Evolutionary conservation across 2,329 filamentous ascomycete species (phyloP), one percentile per base, ranked within the genome.

Genomic region (Colletotrichum agaves): DNA sequence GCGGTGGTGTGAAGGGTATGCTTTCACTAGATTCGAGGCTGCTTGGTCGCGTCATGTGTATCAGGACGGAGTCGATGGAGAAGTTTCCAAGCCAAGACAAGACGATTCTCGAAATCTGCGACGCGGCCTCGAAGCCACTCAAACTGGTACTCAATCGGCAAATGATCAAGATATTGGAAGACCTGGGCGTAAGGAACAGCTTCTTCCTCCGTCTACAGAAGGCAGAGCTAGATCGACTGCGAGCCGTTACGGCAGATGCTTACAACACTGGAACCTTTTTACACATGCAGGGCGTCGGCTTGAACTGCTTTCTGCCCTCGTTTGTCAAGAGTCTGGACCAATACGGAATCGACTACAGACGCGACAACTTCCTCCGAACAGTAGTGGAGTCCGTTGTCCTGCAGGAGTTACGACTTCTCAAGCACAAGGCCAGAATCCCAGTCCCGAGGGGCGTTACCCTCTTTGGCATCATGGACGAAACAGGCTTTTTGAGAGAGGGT

Each of bases 381-480:
- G 81, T 91, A 0, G 84, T 96, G 0, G 91, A 96, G 72, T 85
- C 92, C 8, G 83, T 89, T 7, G 83, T 94, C 0, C 79, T 96
- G n/a, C 82, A 86, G 1, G 90, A 92, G 71, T 80, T 97, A 4
- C 87, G 92, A 3, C 83, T 91, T 31, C 79, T 97, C 41, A 97
- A 97, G 75, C 89, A 96, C 78, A 91, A 90, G 61, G 88, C 91
- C 0, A 87, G 92, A 1, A 96, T 97, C 37, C 90, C 87, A 0
- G 86, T 97, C 0, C 77, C 85, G 0, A 76, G 90, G 15, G 93
- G 92, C 0, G 85, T 90, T n/a, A 94, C 92, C 0, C 82, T 97
- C 0, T 94, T 93, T 72, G 93, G 93, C 0, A 84, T 97, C 57
- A 92, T 96, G 87, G 93, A 97, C 69, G 93, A 97, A 76, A 93